These are phyloP conservation scores for Myxozyma vanderwaltii DNA, from an alignment of 805 yeast genomes.

Conservation along the genomic window DNA sequence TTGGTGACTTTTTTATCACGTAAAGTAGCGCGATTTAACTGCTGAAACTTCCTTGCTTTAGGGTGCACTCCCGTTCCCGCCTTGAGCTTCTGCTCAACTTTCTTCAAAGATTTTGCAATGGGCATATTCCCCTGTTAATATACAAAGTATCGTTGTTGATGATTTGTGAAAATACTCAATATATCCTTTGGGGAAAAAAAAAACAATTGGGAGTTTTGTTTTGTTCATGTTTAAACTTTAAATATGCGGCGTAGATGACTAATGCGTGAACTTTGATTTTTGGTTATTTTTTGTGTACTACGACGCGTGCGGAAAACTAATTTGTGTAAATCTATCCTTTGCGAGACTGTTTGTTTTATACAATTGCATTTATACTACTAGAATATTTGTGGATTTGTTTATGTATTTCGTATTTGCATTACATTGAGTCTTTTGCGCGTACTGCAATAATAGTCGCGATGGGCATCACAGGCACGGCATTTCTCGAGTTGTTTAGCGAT, in stretches of 20 bases:
- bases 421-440: no score
- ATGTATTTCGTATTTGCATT: no score
- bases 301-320: no score
- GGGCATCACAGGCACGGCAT: conserved; percentile 21
- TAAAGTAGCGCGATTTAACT: conserved; percentile 79
- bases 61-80: conserved; percentile 68
- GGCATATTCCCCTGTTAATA: conserved; percentile 54
- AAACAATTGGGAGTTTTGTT: conserved; percentile 1
- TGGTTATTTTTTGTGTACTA: not conserved
- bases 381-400: not conserved
- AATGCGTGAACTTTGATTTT: not conserved
- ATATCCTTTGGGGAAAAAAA: not conserved
- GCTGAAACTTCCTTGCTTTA: conserved; percentile 84
- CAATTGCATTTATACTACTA: not conserved
- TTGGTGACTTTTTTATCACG: conserved; percentile 72
- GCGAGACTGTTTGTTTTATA: no score
- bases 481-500: no score
- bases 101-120: conserved; percentile 63
- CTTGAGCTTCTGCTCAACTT: conserved; percentile 62
- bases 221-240: conserved; percentile 1
- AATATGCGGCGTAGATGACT: not conserved
- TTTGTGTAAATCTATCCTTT: no score
- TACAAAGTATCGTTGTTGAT: no score
- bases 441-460: not conserved
- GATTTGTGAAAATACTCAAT: not conserved